Base-by-base conservation (phyloP, 306 rosid species). In the Quercus wislizeni region DNA sequence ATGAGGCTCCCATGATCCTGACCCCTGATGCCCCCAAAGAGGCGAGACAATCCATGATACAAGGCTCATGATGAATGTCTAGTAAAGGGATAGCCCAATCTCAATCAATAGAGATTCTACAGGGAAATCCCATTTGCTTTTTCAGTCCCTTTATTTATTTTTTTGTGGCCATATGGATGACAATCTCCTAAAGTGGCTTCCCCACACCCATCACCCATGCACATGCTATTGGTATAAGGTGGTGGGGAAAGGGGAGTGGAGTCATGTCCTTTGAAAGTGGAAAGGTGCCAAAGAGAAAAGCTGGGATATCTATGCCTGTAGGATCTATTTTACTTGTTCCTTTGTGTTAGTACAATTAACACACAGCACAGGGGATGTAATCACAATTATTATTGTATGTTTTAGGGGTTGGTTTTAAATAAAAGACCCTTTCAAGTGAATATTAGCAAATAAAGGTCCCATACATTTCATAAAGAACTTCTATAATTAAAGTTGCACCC, bases 31-130 rank as follows among this genome's bases (percentile, higher is more conserved):
- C 76, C 71, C 52, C 20, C 18, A 76, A 55, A 79, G 80, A 77
- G 89, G 89, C 63, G 94, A 88, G 97, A 92, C 96, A 91, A 82
- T 85, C 74, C 85, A 87, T 87, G 92, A 89, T 86, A 79, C 82
- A 88, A 85, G 74, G 84, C 52, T 88, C 91, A 92, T 90, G 93
- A 92, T 94, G 83, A 84, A 77, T 94, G 97, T 92, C 94, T 84
- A 68, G 57, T 79, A 91, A 94, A 94, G 94, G 38, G 79, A 85
- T 79, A 84, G 77, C 86, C 81, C 84, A 76, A 73, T 90, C 97
- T 85, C 92, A 81, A 88, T 91, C 91, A 87, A 74, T 76, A 56
- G 67, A 90, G 89, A 92, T 90, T 88, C 88, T 43, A 88, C 73
- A 81, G 84, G 79, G 80, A 86, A 88, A 88, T 73, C 80, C 65